These are phyloP conservation scores for Tylopilus rubrobrunneus DNA, from an alignment of 768 basidiomycete species.

Conservation along the genomic window DNA sequence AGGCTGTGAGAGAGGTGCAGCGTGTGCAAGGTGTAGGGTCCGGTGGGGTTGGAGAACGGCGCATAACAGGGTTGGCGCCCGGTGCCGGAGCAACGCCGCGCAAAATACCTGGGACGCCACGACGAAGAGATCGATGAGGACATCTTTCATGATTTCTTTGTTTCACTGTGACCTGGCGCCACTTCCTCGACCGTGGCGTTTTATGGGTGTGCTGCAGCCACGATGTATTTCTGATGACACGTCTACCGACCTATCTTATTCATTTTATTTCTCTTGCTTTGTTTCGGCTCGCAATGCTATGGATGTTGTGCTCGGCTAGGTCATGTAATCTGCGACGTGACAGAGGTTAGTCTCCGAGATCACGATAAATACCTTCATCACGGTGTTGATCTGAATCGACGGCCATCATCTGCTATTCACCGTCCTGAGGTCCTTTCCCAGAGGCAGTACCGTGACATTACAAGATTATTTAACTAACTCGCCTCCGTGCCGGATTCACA, in stretches of 20 bases:
- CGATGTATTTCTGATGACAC: conserved; percentile 26
- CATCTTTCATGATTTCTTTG: not conserved
- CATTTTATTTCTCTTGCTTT: conserved; percentile 29
- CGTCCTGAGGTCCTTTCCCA: not conserved
- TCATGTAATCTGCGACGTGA: not conserved
- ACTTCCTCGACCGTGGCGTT: not conserved
- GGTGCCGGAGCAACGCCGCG: conserved; percentile 41
- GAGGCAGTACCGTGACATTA: not conserved
- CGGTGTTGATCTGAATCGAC: not conserved
- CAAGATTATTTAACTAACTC: not conserved
- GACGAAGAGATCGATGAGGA: conserved; percentile 30
- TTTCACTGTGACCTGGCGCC: conserved; percentile 6
- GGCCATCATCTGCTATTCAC: not conserved
- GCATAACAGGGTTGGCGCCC: conserved; percentile 49
- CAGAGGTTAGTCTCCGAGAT: not conserved
- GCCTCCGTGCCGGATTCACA: not conserved
- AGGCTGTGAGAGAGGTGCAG: conserved; percentile 69
- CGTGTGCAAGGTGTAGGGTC: conserved; percentile 54
- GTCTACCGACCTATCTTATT: conserved; percentile 29
- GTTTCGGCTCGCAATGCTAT: conserved; percentile 27
- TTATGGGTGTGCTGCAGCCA: conserved; percentile 9
- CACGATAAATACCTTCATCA: not conserved
- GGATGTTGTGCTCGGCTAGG: conserved; percentile 21
- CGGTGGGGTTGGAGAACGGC: conserved; percentile 48
- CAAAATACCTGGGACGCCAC: conserved; percentile 64